Base-by-base conservation (phyloP, 108 stramenopile species). In the Skeletonema costatum region DNA sequence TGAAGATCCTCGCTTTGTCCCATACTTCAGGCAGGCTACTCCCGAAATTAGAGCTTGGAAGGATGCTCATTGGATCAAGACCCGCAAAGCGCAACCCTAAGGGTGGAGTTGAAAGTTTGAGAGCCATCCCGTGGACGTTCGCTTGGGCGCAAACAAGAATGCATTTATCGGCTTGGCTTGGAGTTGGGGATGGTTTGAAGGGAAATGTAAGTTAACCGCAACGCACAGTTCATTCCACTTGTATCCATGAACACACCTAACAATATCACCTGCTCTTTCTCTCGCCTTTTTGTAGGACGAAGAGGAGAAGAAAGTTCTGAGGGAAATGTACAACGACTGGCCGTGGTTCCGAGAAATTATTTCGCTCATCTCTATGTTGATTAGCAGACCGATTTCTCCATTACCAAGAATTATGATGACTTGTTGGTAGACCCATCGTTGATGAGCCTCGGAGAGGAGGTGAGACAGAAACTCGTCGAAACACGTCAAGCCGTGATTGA, bases 51-150 rank as follows among this genome's bases (percentile, higher is more conserved):
- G 97, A 98, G 82, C 89, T 99, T 4, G 87, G 92, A 4, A 82
- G 71, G 46, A 80, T 98, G 59, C 97, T 98, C 77, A 96, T 99
- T 75, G 98, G 98, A 1, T 94, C 92, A 61, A 85, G 98, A 29
- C 98, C 98, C 12, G 87, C 96, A 9, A 99, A 99, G 83, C 90
- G 98, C 19, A 97, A 97, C 69, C 95, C 96, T 1, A 96, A 88
- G 75, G 98, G 98, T 4, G 98, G 98, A 29, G 96, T 99, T 19
- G 98, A 99, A 66, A 90, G 90, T 71, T 89, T 99, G 3, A 79
- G 98, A 36, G 98, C 98, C 0, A 99, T 99, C 51, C 98, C 98
- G 32, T 99, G 98, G 98, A 98, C 94, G 1, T 98, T 99, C 78
- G 96, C 98, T 7, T 99, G 98, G 98, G 93, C 97, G 2, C 98